Conservation (phyloP, 139 green algal species). For the Auxenochlorella protothecoides region DNA sequence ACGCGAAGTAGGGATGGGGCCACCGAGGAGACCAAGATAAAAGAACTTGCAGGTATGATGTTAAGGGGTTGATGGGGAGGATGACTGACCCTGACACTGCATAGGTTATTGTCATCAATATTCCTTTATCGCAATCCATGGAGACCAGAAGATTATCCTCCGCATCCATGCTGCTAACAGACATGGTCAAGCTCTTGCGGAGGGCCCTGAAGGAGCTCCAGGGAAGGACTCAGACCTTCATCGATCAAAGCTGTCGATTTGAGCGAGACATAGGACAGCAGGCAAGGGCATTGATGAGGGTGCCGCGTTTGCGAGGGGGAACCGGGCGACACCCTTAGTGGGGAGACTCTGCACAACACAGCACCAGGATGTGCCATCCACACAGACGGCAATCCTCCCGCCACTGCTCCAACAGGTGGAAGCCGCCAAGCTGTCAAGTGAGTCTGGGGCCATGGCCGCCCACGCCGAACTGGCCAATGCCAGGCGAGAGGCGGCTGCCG, state of each 20-base stretch:
- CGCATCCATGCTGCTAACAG: constrained; percentile 13
- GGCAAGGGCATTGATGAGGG: background rate
- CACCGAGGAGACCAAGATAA: constrained; percentile 62
- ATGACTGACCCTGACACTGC: background rate
- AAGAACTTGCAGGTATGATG: constrained; percentile 57
- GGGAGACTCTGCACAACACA: too few relatives aligned
- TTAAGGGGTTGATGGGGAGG: too few relatives aligned
- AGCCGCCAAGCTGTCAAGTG: constrained; percentile 36
- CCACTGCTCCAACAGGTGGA: constrained; percentile 39
- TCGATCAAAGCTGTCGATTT: constrained; percentile 40
- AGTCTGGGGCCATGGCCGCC: constrained; percentile 36
- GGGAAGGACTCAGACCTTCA: constrained; percentile 28
- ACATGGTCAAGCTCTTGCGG: constrained; percentile 64
- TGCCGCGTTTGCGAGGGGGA: too few relatives aligned
- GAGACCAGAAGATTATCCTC: too few relatives aligned
- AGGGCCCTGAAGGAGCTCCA: constrained; percentile 50
- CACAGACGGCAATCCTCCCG: too few relatives aligned
- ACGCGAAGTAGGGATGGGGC: constrained; percentile 69
- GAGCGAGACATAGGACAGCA: constrained; percentile 52
- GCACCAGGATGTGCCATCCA: too few relatives aligned
- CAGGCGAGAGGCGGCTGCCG: constrained; percentile 38
- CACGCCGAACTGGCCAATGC: constrained; percentile 56
- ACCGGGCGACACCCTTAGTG: too few relatives aligned
- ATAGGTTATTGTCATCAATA: constrained; percentile 1
- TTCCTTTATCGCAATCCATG: background rate